These are phyloP conservation scores for Turritis glabra DNA, from an alignment of 345 rosid species.

Conservation along the genomic window DNA sequence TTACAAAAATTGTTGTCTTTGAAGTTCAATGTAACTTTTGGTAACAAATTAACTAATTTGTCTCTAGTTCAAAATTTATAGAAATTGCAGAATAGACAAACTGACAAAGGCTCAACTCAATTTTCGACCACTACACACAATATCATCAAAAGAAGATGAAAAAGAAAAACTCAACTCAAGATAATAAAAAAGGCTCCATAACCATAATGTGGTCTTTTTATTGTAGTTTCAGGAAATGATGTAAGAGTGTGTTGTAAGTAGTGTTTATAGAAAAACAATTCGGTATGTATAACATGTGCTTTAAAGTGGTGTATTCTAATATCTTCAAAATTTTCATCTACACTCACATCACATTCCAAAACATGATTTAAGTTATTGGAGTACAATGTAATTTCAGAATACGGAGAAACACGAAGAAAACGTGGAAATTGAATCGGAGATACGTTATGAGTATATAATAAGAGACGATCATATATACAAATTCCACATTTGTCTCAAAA, in stretches of 20 bases:
- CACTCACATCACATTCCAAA: neutral
- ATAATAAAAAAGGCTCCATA: neutral
- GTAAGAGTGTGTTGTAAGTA: neutral
- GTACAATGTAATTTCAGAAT: neutral
- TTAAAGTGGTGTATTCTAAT: neutral
- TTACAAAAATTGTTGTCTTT: neutral
- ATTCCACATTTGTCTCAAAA: neutral
- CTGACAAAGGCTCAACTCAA: neutral
- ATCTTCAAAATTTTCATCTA: neutral
- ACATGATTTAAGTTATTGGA: neutral
- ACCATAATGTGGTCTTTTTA: neutral
- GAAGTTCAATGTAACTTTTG: neutral
- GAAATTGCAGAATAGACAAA: neutral
- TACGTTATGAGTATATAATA: neutral
- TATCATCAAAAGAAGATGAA: neutral
- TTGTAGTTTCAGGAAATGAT: neutral
- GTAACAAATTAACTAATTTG: neutral
- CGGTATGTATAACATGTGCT: neutral
- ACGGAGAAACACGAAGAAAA: neutral
- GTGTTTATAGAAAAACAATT: neutral
- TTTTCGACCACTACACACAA: neutral
- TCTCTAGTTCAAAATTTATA: neutral
- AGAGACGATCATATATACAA: conserved; percentile 10
- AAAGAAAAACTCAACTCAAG: neutral
- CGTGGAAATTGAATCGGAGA: neutral